Conservation (phyloP, 2,329 filamentous ascomycete genomes). For the Pleurostoma richardsiae region DNA sequence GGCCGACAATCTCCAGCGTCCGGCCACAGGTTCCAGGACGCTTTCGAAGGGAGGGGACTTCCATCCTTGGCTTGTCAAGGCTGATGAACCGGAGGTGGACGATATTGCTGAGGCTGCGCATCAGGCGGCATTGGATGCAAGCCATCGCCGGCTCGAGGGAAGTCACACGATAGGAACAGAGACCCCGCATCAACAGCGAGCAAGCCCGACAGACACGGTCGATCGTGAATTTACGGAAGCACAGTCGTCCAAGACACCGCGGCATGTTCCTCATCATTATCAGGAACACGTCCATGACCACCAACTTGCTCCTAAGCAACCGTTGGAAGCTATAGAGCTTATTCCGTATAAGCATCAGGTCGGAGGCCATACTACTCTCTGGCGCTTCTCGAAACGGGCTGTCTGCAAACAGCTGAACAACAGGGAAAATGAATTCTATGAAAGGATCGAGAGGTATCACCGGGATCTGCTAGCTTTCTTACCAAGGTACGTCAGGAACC, state of each 20-base stretch:
- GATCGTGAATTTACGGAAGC: conserved; percentile 22
- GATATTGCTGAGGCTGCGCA: conserved; percentile 23
- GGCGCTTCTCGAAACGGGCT: conserved; percentile 89
- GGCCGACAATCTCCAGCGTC: conserved; percentile 5
- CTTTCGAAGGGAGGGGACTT: conserved; percentile 27
- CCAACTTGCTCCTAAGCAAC: conserved; percentile 47
- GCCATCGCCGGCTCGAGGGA: background rate
- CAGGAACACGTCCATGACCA: conserved; percentile 47
- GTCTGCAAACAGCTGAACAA: conserved; percentile 99
- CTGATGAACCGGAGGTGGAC: conserved; percentile 41
- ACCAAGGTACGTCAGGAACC: conserved; percentile 58
- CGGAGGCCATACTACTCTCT: conserved; percentile 92
- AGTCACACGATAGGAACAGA: conserved; percentile 6
- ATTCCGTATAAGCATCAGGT: conserved; percentile 98
- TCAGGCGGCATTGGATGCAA: conserved; percentile 9
- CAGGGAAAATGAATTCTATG: conserved; percentile 97
- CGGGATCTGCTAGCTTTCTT: conserved; percentile 86
- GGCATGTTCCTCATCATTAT: conserved; percentile 34
- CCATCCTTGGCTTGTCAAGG: conserved; percentile 54
- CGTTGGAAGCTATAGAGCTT: conserved; percentile 86
- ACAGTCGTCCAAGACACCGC: conserved; percentile 25
- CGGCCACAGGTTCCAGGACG: conserved; percentile 10
- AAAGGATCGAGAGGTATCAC: conserved; percentile 87
- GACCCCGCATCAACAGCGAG: background rate
- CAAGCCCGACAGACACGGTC: conserved; percentile 7